Evolutionary conservation across 805 yeast genomes (phyloP).

Genomic region (Metschnikowia lochheadii): DNA sequence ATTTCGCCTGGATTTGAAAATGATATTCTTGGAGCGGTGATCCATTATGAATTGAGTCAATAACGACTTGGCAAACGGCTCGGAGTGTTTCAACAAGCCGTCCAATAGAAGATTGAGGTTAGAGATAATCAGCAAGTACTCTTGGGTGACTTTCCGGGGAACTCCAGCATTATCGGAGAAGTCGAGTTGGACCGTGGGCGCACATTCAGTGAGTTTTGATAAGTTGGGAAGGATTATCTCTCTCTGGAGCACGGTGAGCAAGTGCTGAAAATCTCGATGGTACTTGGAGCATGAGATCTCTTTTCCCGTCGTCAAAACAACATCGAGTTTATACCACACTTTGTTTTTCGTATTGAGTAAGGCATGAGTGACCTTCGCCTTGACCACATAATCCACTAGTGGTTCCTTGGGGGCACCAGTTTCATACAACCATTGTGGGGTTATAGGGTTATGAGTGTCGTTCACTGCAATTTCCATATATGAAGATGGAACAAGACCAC

Average conservation of each 20-base stretch:
- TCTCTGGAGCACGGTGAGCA: slow-evolving; percentile 19
- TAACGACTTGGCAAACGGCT: neutral
- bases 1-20: neutral
- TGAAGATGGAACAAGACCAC: slow-evolving; percentile 38
- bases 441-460: slow-evolving; percentile 31
- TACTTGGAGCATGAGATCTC: slow-evolving; percentile 25
- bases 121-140: neutral
- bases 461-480: slow-evolving; percentile 39
- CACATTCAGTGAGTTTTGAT: neutral
- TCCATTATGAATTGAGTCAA: slow-evolving; percentile 3
- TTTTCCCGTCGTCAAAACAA: slow-evolving; percentile 19
- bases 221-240: neutral
- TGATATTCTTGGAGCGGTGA: neutral
- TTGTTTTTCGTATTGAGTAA: slow-evolving; percentile 21
- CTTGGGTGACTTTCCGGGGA: neutral
- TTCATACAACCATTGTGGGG: slow-evolving; percentile 30
- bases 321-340: slow-evolving; percentile 34
- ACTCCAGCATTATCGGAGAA: neutral
- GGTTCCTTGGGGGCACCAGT: neutral
- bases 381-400: slow-evolving; percentile 8
- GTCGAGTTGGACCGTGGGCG: neutral
- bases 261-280: slow-evolving; percentile 36
- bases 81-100: slow-evolving; percentile 1
- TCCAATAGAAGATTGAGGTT: slow-evolving; percentile 1
- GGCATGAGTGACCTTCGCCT: slow-evolving; percentile 24